A percentile compares a stretch with the other conserved stretches of the same genome.
phyloP scores from a whole-genome alignment of 2,329 filamentous ascomycete species.

The Talaromyces marneffei region DNA sequence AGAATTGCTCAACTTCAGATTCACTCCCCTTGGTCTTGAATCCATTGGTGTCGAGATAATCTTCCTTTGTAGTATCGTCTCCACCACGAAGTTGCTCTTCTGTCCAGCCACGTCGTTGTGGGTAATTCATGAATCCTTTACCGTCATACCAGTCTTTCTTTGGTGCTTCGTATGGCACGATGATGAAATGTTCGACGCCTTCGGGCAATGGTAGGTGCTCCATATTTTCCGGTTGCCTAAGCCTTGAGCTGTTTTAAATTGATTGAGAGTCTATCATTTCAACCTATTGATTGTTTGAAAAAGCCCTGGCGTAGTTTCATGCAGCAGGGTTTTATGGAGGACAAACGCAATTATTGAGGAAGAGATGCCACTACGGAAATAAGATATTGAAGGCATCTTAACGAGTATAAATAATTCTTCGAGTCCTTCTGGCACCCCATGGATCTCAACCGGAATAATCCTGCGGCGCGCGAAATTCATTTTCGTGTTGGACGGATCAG shows the following conservation, averaged over 20 bases:
- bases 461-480: neutral
- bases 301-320: no score
- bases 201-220: constrained; percentile 14
- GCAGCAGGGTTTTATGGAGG: no score
- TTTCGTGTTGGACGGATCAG: neutral
- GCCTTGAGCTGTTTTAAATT: no score
- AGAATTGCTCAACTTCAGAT: constrained; percentile 17
- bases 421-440: neutral
- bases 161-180: constrained; percentile 16
- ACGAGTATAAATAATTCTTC: neutral
- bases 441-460: neutral
- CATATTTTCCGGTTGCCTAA: no score
- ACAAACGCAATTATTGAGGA: no score
- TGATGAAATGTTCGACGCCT: constrained; percentile 10
- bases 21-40: constrained; percentile 3
- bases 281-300: neutral
- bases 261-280: neutral
- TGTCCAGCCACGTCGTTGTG: constrained; percentile 11
- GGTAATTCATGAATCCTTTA: constrained; percentile 11
- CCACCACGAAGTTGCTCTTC: constrained; percentile 15
- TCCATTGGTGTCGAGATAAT: constrained; percentile 9
- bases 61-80: constrained; percentile 6
- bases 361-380: no score
- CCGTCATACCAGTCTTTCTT: constrained; percentile 12
- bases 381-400: no score